These are phyloP conservation scores for Schizonepeta tenuifolia DNA, from an alignment of 257 asterid genomes.

Conservation along the genomic window DNA sequence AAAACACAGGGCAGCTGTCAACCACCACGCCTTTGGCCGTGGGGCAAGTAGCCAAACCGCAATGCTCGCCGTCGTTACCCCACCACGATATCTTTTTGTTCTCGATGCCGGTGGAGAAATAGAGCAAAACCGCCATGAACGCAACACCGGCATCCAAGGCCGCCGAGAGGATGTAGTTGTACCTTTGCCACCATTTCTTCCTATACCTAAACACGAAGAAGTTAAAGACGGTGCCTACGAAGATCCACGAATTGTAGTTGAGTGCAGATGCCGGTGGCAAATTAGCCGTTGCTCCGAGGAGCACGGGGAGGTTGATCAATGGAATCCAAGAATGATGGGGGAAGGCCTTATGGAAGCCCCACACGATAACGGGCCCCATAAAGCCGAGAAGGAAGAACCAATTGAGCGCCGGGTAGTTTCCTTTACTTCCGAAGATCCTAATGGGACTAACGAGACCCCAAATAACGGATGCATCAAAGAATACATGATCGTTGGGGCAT, in stretches of 20 bases:
- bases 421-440: slow-evolving; percentile 59
- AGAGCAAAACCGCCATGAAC: slow-evolving; percentile 72
- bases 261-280: slow-evolving; percentile 72
- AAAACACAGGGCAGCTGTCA: slow-evolving; percentile 56
- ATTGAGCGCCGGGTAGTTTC: slow-evolving; percentile 64
- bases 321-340: slow-evolving; percentile 63
- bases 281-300: slow-evolving; percentile 66
- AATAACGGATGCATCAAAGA: slow-evolving; percentile 74
- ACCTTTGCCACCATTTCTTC: slow-evolving; percentile 83
- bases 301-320: slow-evolving; percentile 72
- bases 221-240: slow-evolving; percentile 65
- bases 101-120: slow-evolving; percentile 55
- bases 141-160: slow-evolving; percentile 82
- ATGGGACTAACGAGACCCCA: slow-evolving; percentile 77
- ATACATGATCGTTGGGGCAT: slow-evolving; percentile 62
- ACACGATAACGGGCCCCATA: slow-evolving; percentile 60
- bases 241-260: slow-evolving; percentile 71
- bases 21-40: slow-evolving; percentile 66
- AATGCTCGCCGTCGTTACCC: slow-evolving; percentile 70
- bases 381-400: slow-evolving; percentile 71
- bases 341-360: slow-evolving; percentile 52
- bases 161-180: slow-evolving; percentile 70
- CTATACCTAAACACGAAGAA: slow-evolving; percentile 62
- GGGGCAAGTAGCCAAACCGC: slow-evolving; percentile 67
- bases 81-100: slow-evolving; percentile 51